Base-by-base conservation (phyloP, 2,329 filamentous ascomycete genomes). In the Hypomyces rosellus region DNA sequence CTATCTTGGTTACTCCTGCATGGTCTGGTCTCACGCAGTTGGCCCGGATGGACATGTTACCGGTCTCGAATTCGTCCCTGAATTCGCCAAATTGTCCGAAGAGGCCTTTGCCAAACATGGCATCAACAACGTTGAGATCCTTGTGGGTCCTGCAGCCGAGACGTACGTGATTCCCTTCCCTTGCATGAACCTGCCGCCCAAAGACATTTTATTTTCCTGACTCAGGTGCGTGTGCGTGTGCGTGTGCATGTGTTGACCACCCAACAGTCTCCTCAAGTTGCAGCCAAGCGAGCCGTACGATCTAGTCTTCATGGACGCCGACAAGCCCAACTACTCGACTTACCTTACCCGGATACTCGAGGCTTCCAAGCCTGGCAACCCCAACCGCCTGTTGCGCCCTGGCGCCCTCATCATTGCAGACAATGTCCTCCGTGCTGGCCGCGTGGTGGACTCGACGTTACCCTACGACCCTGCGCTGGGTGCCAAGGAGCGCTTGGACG, bases 351-450 rank as follows among this genome's bases (percentile, higher is more conserved):
- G 64, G 11, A 69, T 76, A 46, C 63, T 76, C 18, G 62, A 62
- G 20, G 57, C 62, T 50, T 75, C 73, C 7, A 52, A 54, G 22
- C 64, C 70, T 1, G 65, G 62, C 4, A 46, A 55, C 4, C 22
- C 58, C 6, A 56, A 53, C 6, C 65, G 72, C 4, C 67, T 78
- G 20, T 64, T 78, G 25, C 65, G 68, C 1, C 56, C 64, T 7
- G 72, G 70, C 16, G 74, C 73, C 1, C 58, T 77, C 43, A 71
- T 78, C 52, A 63, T 77, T 4, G 74, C 71, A 1, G 76, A 78
- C 60, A 78, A 78, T 50, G 66, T 74, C 45, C 67, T 79, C 33
- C 69, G 70, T 3, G 61, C 64, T 3, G 74, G 67, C 12, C 63
- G 75, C 7, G 70, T 78, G 3, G 74, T 71, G 11, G 61, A 64